Percentiles rank a stretch among this genome's conserved stretches.
phyloP scores from a whole-genome alignment of 495 filamentous ascomycete species.

The Choiromyces venosus region DNA sequence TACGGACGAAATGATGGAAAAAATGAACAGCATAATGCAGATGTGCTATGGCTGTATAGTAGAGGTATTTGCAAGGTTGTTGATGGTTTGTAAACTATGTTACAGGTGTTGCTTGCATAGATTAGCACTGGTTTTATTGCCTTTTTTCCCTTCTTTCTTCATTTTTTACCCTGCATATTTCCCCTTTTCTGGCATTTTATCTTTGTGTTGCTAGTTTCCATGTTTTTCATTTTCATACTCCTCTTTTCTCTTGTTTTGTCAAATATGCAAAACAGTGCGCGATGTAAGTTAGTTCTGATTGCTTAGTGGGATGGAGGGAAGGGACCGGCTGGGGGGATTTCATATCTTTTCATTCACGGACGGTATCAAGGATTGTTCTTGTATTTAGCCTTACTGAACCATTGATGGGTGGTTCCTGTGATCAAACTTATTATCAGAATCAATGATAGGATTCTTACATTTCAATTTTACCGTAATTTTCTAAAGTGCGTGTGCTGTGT shows the following conservation, averaged over 20 bases:
- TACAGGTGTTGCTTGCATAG: slow-evolving; percentile 38
- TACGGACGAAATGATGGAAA: slow-evolving; percentile 28
- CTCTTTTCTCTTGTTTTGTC: slow-evolving; percentile 16
- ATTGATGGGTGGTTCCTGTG: background rate
- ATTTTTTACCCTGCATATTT: slow-evolving; percentile 21
- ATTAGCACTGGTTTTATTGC: slow-evolving; percentile 36
- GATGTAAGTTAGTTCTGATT: slow-evolving; percentile 5
- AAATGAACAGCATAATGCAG: slow-evolving; percentile 14
- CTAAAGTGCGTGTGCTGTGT: background rate
- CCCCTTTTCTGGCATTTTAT: slow-evolving; percentile 24
- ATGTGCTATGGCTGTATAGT: slow-evolving; percentile 39
- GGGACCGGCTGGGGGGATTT: background rate
- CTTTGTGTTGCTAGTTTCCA: slow-evolving; percentile 8
- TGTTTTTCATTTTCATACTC: slow-evolving; percentile 24
- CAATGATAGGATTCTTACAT: slow-evolving; percentile 10
- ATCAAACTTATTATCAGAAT: slow-evolving; percentile 2
- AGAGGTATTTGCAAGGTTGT: slow-evolving; percentile 31
- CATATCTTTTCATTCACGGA: background rate
- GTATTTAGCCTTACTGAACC: background rate
- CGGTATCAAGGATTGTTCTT: background rate
- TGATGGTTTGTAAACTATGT: slow-evolving; percentile 40
- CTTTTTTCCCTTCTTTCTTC: slow-evolving; percentile 13
- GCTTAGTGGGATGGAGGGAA: background rate
- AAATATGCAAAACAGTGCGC: slow-evolving; percentile 1
- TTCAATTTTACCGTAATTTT: background rate